Conservation (phyloP, 768 basidiomycete genomes). For the Postia placenta region DNA sequence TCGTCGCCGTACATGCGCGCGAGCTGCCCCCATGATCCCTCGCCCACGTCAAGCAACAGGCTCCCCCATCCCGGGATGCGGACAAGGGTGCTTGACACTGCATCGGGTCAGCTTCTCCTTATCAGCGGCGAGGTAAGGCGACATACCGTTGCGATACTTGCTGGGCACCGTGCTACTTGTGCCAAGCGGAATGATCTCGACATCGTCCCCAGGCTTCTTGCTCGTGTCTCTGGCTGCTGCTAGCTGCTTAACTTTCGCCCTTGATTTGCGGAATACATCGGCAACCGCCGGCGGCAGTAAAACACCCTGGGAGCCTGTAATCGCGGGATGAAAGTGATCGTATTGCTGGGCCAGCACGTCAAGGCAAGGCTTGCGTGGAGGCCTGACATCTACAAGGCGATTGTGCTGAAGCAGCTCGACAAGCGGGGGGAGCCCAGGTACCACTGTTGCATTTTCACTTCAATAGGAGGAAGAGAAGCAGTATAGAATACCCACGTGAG, state of each 20-base stretch:
- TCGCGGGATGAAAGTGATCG: slow-evolving; percentile 28
- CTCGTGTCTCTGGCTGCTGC: neutral
- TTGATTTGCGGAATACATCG: slow-evolving; percentile 35
- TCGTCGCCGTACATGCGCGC: slow-evolving; percentile 66
- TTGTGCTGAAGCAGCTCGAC: slow-evolving; percentile 37
- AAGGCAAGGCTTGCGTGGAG: slow-evolving; percentile 33
- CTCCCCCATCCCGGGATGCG: slow-evolving; percentile 66
- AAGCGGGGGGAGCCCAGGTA: slow-evolving; percentile 43
- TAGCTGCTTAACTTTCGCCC: slow-evolving; percentile 23
- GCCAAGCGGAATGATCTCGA: slow-evolving; percentile 73
- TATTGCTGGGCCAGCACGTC: slow-evolving; percentile 22
- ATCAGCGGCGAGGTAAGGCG: neutral
- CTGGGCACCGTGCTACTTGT: slow-evolving; percentile 85
- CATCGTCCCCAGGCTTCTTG: slow-evolving; percentile 45
- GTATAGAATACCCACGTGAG: slow-evolving; percentile 11
- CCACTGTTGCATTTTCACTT: slow-evolving; percentile 7
- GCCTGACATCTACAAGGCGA: slow-evolving; percentile 40
- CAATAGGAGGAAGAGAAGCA: neutral
- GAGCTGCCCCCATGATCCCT: slow-evolving; percentile 91
- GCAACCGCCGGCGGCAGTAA: slow-evolving; percentile 24
- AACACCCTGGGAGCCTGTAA: slow-evolving; percentile 12
- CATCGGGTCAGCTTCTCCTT: neutral
- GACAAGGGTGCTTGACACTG: slow-evolving; percentile 74
- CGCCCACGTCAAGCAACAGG: slow-evolving; percentile 84
- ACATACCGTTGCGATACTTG: slow-evolving; percentile 81